Evolutionary conservation across 1,284 basidiomycete genomes (phyloP).

Genomic region (Boletus austroedulis): DNA sequence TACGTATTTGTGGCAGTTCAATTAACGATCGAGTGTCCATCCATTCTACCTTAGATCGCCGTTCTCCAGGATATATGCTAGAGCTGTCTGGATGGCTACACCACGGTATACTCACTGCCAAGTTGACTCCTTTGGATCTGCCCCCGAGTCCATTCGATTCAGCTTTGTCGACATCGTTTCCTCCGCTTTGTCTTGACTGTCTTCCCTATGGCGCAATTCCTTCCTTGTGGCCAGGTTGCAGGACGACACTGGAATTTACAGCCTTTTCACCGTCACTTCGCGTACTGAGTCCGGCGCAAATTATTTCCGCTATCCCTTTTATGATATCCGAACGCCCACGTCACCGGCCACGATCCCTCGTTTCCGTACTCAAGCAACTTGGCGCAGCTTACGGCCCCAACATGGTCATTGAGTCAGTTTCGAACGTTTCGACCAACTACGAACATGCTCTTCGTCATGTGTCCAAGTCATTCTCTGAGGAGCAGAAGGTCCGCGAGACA

Average conservation of each 20-base stretch:
- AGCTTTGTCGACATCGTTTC: constrained; percentile 1
- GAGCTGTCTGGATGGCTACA: constrained; percentile 3
- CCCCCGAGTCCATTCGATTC: constrained; percentile 3
- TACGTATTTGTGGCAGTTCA: constrained; percentile 18
- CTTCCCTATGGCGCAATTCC: constrained; percentile 10
- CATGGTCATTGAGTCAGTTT: constrained; percentile 41
- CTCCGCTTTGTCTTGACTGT: constrained; percentile 26
- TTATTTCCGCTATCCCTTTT: constrained; percentile 32
- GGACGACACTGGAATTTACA: constrained; percentile 28
- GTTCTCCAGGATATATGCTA: neutral
- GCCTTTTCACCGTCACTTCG: constrained; percentile 27
- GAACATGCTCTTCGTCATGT: constrained; percentile 22
- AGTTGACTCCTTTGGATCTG: neutral
- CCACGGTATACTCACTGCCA: neutral
- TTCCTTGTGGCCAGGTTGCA: constrained; percentile 10
- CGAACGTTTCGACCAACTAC: constrained; percentile 45
- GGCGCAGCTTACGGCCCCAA: constrained; percentile 30
- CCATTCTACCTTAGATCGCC: neutral
- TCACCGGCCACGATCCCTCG: constrained; percentile 25
- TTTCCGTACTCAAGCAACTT: constrained; percentile 25
- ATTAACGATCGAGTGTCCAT: neutral
- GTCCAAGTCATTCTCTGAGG: constrained; percentile 34
- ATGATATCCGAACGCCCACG: constrained; percentile 15
- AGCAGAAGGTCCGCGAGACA: constrained; percentile 21
- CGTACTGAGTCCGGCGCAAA: constrained; percentile 16